Percentiles rank a stretch among this genome's conserved stretches.
Conservation (phyloP, 768 basidiomycete species). For the Rubroboletus satanas region DNA sequence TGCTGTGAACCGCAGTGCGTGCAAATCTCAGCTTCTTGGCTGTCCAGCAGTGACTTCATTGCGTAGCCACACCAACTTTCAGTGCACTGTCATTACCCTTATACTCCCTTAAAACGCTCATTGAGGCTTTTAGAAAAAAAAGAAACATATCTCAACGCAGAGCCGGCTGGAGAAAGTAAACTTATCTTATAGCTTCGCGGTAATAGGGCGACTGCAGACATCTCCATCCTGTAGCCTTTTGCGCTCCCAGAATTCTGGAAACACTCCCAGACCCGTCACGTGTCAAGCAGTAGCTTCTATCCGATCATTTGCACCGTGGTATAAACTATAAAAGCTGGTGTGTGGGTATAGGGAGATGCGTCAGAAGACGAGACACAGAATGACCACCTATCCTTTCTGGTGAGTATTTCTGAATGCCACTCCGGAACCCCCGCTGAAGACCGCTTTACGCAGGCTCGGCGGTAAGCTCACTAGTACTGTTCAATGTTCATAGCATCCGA, state of each 20-base stretch:
- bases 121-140: background rate
- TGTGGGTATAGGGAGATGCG: background rate
- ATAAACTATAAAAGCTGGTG: slow-evolving; percentile 28
- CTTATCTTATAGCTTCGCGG: slow-evolving; percentile 2
- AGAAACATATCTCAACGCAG: background rate
- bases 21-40: background rate
- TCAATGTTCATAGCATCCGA: background rate
- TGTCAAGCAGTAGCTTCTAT: slow-evolving; percentile 9
- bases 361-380: slow-evolving; percentile 13
- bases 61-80: slow-evolving; percentile 10
- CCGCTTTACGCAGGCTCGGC: slow-evolving; percentile 49
- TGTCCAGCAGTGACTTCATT: background rate
- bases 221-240: slow-evolving; percentile 20
- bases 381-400: slow-evolving; percentile 33
- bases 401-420: slow-evolving; percentile 11
- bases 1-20: slow-evolving; percentile 7
- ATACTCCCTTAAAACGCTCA: background rate
- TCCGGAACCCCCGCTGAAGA: background rate
- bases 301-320: background rate
- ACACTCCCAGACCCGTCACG: background rate
- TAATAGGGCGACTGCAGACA: background rate
- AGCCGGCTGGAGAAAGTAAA: background rate
- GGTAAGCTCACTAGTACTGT: slow-evolving; percentile 35
- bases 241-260: slow-evolving; percentile 1
- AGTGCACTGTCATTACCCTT: background rate